Conservation (phyloP, 345 rosid genomes). For the Corchorus capsularis region DNA sequence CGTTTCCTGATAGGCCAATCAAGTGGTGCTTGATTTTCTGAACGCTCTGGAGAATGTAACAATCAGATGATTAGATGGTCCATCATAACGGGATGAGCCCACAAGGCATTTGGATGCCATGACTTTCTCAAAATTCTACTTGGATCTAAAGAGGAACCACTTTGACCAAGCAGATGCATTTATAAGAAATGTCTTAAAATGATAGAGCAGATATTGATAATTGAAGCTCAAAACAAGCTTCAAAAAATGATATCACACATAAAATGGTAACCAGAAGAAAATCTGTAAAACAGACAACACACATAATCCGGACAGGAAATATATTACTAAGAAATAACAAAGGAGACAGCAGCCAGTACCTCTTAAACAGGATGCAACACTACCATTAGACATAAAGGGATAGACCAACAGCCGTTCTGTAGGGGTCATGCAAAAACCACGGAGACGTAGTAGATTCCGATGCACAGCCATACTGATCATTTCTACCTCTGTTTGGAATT, state of each 20-base stretch:
- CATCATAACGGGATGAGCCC: not conserved
- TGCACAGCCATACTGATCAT: slow-evolving; percentile 97
- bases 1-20: slow-evolving; percentile 70
- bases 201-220: not conserved
- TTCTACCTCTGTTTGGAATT: slow-evolving; percentile 95
- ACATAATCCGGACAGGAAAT: not conserved
- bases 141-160: not conserved
- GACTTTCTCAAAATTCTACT: slow-evolving; percentile 7
- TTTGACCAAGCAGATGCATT: not conserved
- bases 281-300: not conserved
- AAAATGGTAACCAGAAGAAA: not conserved
- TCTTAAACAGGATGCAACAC: slow-evolving; percentile 94
- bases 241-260: not conserved
- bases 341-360: slow-evolving; percentile 42
- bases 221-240: not conserved
- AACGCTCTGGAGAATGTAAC: slow-evolving; percentile 50
- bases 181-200: not conserved
- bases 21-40: slow-evolving; percentile 52
- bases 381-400: slow-evolving; percentile 89
- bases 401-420: slow-evolving; percentile 91
- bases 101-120: not conserved
- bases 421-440: slow-evolving; percentile 95
- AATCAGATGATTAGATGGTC: slow-evolving; percentile 10
- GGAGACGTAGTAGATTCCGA: slow-evolving; percentile 78
- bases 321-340: not conserved